These are phyloP conservation scores for Fragaria iinumae DNA, from an alignment of 306 rosid species.

Conservation along the genomic window DNA sequence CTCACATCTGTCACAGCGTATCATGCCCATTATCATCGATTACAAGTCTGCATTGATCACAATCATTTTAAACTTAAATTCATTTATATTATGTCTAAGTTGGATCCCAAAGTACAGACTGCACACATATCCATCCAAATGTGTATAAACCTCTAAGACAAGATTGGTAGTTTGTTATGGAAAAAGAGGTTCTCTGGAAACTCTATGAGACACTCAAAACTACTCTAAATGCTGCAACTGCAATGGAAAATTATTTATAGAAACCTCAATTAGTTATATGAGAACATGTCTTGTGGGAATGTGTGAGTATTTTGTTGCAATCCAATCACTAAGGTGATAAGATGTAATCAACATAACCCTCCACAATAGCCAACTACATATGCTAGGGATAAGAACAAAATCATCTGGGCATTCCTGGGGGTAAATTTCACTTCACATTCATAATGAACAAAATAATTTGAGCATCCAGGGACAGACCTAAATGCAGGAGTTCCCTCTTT, in stretches of 20 bases:
- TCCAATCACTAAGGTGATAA: background rate
- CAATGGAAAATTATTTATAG: slow-evolving; percentile 2
- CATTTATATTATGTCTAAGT: background rate
- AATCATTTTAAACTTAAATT: background rate
- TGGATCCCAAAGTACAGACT: background rate
- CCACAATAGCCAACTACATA: slow-evolving; percentile 7
- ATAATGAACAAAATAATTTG: slow-evolving; percentile 4
- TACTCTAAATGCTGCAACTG: background rate
- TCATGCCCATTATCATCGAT: background rate
- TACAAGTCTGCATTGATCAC: background rate
- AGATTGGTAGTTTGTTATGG: background rate
- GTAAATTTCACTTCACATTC: slow-evolving; percentile 12
- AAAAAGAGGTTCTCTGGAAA: background rate
- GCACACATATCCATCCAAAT: background rate
- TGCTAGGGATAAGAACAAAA: background rate
- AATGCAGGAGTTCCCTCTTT: slow-evolving; percentile 82
- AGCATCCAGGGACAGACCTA: slow-evolving; percentile 55
- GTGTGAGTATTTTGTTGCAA: background rate
- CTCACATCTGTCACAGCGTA: background rate
- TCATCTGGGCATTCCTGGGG: background rate
- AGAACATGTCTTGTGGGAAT: background rate
- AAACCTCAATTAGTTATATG: background rate
- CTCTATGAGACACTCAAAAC: background rate
- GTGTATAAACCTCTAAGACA: background rate
- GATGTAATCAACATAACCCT: background rate